Evolutionary conservation across 441 rosid species (phyloP), one percentile per base, ranked within the genome.

Genomic region (Corymbia citriodora): DNA sequence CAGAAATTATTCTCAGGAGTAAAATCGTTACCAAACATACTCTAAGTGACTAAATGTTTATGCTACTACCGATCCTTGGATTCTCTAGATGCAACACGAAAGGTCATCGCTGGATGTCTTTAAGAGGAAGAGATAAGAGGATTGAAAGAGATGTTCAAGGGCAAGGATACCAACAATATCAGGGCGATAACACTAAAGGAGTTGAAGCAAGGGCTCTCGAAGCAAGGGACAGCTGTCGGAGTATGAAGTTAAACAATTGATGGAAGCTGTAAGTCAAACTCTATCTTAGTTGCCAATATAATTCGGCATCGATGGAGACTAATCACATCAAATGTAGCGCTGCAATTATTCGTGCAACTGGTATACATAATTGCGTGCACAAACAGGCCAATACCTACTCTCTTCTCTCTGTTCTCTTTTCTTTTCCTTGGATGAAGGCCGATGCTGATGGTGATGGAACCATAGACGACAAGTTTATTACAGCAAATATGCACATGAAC

Each of bases 51-150:
- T 23, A 21, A 52, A 79, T 23, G 85, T 79, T 79, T 79, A n/a
- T 79, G 16, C 36, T 17, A 7, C 27, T 36, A 68, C 9, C n/a
- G 27, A 29, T 86, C n/a, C 36, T 27, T 49, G 6, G 48, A 53
- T 70, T 86, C 31, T 5, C 49, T 27, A 55, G 31, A 63, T 52
- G 15, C 57, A 48, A 50, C 36, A 19, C 57, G 7, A 31, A 31
- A 97, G 99, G 97, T 98, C 87, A 96, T 98, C 88, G 99, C 99
- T 0, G 99, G 97, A 31, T 96, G 97, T 90, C 94, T 98, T 74
- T 97, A 98, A 1, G 98, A 96, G 91, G 99, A 97, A 93, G 98
- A 96, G 93, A 97, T 97, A 93, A 95, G 93, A 97, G 98, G 99
- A 10, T 90, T 97, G 88, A 96, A 97, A 91, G 97, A 95, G 93